phyloP scores from a whole-genome alignment of 192 early-diverging fungal genomes.

The Phlyctochytrium planicorne region DNA sequence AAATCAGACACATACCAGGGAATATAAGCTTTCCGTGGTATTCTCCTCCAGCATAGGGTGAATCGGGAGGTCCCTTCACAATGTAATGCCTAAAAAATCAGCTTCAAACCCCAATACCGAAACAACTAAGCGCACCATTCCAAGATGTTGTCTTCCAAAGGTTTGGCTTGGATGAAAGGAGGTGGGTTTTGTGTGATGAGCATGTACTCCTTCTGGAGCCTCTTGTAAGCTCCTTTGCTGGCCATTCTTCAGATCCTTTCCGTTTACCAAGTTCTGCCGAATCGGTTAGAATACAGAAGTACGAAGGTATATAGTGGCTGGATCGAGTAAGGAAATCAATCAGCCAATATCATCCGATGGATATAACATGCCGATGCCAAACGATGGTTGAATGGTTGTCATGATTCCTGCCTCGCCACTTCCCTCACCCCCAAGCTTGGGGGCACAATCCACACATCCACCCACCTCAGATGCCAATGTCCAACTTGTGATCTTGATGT shows the following conservation, averaged over 20 bases:
- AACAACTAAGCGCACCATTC: conserved; percentile 84
- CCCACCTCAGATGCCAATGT: too few species aligned
- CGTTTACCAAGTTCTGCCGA: too few species aligned
- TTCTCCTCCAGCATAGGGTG: conserved; percentile 84
- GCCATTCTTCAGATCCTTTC: conserved; percentile 47
- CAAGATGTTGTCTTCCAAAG: conserved; percentile 91
- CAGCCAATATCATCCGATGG: too few species aligned
- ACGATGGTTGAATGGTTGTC: too few species aligned
- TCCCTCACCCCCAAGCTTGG: too few species aligned
- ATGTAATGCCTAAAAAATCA: conserved; percentile 83
- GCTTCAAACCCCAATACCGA: neutral
- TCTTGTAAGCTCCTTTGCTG: conserved; percentile 43
- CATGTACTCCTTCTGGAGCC: conserved; percentile 53
- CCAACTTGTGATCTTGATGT: too few species aligned
- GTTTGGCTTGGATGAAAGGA: conserved; percentile 87
- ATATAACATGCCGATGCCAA: too few species aligned
- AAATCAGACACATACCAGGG: conserved; percentile 48
- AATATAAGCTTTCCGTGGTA: conserved; percentile 94
- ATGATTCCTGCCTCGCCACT: too few species aligned
- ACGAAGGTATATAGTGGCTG: too few species aligned
- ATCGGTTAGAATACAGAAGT: too few species aligned
- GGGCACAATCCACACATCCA: too few species aligned
- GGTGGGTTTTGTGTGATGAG: conserved; percentile 60
- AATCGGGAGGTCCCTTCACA: conserved; percentile 92
- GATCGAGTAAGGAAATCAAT: too few species aligned